Percentiles rank a stretch among this genome's conserved stretches.
Conservation (phyloP, 441 rosid genomes). For the Biscutella laevigata region DNA sequence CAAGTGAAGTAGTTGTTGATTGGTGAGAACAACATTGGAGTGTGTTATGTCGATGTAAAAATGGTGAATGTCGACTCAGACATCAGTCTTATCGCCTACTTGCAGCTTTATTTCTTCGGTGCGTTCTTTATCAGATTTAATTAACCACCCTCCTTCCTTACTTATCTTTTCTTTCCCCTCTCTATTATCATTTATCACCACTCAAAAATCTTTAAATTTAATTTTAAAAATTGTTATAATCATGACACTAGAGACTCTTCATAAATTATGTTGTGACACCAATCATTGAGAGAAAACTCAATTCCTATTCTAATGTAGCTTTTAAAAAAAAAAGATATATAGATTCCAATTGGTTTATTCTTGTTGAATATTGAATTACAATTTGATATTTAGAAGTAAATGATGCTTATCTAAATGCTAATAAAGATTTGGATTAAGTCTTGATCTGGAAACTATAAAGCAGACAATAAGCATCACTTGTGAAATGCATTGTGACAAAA, state of each 20-base stretch:
- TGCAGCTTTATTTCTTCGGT: slow-evolving; percentile 24
- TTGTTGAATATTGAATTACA: background rate
- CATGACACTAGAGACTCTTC: slow-evolving; percentile 10
- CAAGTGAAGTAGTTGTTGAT: slow-evolving; percentile 16
- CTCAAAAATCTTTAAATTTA: too few relatives aligned
- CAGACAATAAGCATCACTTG: slow-evolving; percentile 12
- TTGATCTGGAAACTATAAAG: slow-evolving; percentile 14
- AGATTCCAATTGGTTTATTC: background rate
- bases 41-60: slow-evolving; percentile 2
- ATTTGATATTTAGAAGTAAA: background rate
- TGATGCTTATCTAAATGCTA: slow-evolving; percentile 1
- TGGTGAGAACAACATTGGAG: slow-evolving; percentile 20
- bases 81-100: slow-evolving; percentile 23
- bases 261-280: slow-evolving; percentile 21
- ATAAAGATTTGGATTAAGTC: slow-evolving; percentile 1
- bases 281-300: slow-evolving; percentile 20
- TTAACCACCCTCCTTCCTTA: too few relatives aligned
- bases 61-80: slow-evolving; percentile 31
- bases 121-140: slow-evolving; percentile 30
- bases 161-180: slow-evolving; percentile 14
- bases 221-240: too few relatives aligned
- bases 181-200: slow-evolving; percentile 13
- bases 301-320: background rate
- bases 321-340: background rate
- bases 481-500: slow-evolving; percentile 11